These are phyloP conservation scores for Dactylellina cionopaga DNA, from an alignment of 2,329 filamentous ascomycete genomes.

Conservation along the genomic window DNA sequence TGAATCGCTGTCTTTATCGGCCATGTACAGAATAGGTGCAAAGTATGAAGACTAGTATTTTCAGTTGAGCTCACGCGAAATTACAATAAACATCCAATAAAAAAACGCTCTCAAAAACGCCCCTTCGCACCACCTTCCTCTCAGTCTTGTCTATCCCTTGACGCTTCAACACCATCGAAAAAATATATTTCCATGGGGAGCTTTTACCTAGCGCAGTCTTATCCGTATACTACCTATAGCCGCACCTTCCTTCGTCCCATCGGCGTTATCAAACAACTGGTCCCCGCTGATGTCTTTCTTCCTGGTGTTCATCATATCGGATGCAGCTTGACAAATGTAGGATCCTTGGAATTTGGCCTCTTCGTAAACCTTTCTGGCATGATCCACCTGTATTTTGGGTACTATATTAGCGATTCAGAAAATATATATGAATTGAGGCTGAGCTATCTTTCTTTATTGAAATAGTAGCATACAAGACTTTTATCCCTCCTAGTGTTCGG, in stretches of 20 bases:
- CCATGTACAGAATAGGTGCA: no score
- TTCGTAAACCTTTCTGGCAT: constrained; percentile 11
- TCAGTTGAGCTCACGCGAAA: no score
- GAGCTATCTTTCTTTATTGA: neutral
- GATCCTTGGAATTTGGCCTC: constrained; percentile 18
- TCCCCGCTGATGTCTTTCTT: neutral
- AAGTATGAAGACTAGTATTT: no score
- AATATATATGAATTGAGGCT: neutral
- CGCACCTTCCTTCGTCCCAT: constrained; percentile 21
- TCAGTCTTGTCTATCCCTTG: neutral
- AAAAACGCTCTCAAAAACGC: no score
- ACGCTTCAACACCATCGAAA: constrained; percentile 1
- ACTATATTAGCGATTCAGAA: neutral
- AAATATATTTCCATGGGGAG: constrained; percentile 8
- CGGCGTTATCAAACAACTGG: constrained; percentile 19
- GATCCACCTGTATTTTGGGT: neutral
- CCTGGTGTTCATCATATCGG: neutral
- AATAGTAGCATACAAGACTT: neutral
- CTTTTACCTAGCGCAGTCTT: constrained; percentile 17
- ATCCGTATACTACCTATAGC: constrained; percentile 18
- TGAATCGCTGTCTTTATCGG: no score
- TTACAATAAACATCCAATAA: no score
- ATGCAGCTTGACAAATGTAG: neutral
- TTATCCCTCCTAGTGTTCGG: constrained; percentile 18
- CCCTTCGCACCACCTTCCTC: no score